A percentile compares a stretch with the other conserved stretches of the same genome.
Evolutionary conservation across 2,329 filamentous ascomycete genomes (phyloP).

Genomic region (Acarospora socialis): DNA sequence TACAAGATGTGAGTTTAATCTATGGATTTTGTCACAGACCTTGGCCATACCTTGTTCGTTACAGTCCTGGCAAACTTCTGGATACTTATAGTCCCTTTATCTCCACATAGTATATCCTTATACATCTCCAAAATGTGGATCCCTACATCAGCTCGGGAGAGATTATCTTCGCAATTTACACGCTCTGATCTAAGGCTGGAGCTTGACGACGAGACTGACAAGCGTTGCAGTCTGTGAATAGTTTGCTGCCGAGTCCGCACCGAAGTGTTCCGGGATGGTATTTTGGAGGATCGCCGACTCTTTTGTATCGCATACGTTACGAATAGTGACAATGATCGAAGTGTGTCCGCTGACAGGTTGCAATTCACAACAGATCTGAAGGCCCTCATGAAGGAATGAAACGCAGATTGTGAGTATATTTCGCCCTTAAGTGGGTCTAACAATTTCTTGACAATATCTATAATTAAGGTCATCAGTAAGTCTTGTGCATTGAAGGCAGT

Average conservation of each 20-base stretch:
- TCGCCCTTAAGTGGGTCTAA: slow-evolving; percentile 85
- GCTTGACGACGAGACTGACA: too few relatives aligned
- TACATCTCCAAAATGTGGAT: slow-evolving; percentile 68
- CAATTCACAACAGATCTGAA: slow-evolving; percentile 68
- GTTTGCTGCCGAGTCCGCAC: too few relatives aligned
- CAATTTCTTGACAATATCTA: slow-evolving; percentile 78
- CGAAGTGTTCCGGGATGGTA: too few relatives aligned
- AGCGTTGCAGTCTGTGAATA: too few relatives aligned
- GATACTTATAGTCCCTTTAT: slow-evolving; percentile 52
- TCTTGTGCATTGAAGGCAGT: neutral
- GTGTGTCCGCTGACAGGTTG: slow-evolving; percentile 69
- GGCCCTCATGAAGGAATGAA: slow-evolving; percentile 63
- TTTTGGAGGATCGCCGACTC: too few relatives aligned
- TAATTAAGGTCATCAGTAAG: slow-evolving; percentile 13
- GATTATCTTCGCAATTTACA: neutral
- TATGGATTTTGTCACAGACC: slow-evolving; percentile 18
- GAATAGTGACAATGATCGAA: slow-evolving; percentile 77
- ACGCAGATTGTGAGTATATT: slow-evolving; percentile 53
- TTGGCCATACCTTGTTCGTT: slow-evolving; percentile 64
- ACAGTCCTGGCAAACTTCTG: slow-evolving; percentile 87
- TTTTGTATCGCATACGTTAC: slow-evolving; percentile 80
- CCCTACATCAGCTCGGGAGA: slow-evolving; percentile 3
- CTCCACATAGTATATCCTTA: slow-evolving; percentile 61
- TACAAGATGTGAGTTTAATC: slow-evolving; percentile 24
- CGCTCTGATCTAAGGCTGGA: neutral